Percentiles rank a stretch among this genome's conserved stretches.
These are phyloP conservation scores for Pseudogymnoascus sp. DNA, from an alignment of 2,329 filamentous ascomycete species.

Conservation along the genomic window DNA sequence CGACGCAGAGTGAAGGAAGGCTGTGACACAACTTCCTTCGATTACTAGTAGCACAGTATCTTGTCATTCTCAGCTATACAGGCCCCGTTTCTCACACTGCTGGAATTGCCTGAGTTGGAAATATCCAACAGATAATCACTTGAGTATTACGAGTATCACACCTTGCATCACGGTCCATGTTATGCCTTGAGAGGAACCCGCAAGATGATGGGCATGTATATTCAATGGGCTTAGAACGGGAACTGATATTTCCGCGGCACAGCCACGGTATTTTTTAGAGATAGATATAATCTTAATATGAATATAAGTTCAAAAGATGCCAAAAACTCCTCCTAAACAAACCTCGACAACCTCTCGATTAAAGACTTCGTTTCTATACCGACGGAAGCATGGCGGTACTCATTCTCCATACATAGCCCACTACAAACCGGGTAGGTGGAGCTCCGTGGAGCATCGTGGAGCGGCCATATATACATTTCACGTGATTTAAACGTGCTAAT, in stretches of 20 bases:
- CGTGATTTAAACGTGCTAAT: background rate
- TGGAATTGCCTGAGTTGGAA: background rate
- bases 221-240: too few species aligned
- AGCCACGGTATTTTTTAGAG: background rate
- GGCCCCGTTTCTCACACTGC: background rate
- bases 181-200: background rate
- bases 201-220: too few species aligned
- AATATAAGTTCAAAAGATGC: slow-evolving; percentile 34
- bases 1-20: background rate
- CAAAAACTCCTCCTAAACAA: background rate
- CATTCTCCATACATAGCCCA: background rate
- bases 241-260: background rate
- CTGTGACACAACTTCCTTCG: background rate
- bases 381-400: background rate
- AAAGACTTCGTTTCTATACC: background rate
- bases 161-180: background rate
- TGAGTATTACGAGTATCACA: background rate
- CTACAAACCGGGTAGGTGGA: background rate
- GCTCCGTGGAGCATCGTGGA: slow-evolving; percentile 1
- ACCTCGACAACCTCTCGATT: background rate
- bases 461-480: background rate
- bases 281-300: slow-evolving; percentile 34
- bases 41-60: background rate
- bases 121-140: background rate
- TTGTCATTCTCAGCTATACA: background rate